Conservation (phyloP, 2,329 filamentous ascomycete genomes). For the Aphanocladium album region DNA sequence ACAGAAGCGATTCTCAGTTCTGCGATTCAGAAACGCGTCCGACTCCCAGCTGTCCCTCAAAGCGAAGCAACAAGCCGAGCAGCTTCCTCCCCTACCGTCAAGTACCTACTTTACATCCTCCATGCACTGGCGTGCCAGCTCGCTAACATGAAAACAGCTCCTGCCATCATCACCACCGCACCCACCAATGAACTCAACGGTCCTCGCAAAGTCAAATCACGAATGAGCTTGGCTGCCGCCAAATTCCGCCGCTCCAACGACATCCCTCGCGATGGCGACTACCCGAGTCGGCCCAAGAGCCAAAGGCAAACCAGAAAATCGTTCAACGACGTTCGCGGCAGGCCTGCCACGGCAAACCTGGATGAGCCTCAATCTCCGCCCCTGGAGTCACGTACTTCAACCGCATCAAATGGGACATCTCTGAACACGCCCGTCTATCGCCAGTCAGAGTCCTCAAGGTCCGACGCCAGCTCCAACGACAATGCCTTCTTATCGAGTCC, state of each 20-base stretch:
- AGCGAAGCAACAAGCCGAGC: slow-evolving; percentile 63
- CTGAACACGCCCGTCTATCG: slow-evolving; percentile 46
- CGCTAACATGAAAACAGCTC: slow-evolving; percentile 40
- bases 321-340: slow-evolving; percentile 39
- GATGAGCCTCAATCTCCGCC: slow-evolving; percentile 48
- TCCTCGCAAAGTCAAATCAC: slow-evolving; percentile 51
- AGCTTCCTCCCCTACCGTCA: slow-evolving; percentile 53
- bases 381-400: slow-evolving; percentile 25
- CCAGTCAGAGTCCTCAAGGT: slow-evolving; percentile 73
- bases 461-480: slow-evolving; percentile 76
- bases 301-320: slow-evolving; percentile 28
- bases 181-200: slow-evolving; percentile 63
- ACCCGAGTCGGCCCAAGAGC: slow-evolving; percentile 6
- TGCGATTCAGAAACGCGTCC: slow-evolving; percentile 87
- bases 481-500: slow-evolving; percentile 55
- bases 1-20: slow-evolving; percentile 60
- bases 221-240: slow-evolving; percentile 48
- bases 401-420: slow-evolving; percentile 31
- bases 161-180: slow-evolving; percentile 84
- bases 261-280: slow-evolving; percentile 26
- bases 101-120: slow-evolving; percentile 34
- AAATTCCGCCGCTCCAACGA: slow-evolving; percentile 51
- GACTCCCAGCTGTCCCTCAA: slow-evolving; percentile 80
- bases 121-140: slow-evolving; percentile 18
- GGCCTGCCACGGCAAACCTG: slow-evolving; percentile 36